Conservation (phyloP, 352 stramenopile species). For the Globisporangium lucens region DNA sequence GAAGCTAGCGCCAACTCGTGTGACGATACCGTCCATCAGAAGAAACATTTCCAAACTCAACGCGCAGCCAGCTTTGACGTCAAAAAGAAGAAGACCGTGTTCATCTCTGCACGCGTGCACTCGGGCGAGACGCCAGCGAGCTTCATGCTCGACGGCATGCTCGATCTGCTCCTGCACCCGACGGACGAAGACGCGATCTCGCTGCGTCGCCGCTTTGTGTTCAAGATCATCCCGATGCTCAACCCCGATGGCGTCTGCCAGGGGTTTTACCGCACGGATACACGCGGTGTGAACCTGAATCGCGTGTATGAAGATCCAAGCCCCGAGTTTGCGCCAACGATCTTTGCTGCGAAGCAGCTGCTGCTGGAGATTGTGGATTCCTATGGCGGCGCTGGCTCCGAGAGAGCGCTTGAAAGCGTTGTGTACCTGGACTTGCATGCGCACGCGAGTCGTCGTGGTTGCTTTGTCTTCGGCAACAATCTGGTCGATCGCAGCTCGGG, state of each 20-base stretch:
- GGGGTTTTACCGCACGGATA: slow-evolving; percentile 87
- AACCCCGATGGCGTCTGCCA: slow-evolving; percentile 86
- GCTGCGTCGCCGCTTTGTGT: slow-evolving; percentile 62
- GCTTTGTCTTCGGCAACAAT: slow-evolving; percentile 91
- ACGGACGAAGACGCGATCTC: slow-evolving; percentile 45
- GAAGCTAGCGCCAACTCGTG: neutral
- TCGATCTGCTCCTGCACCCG: slow-evolving; percentile 41
- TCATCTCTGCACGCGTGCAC: slow-evolving; percentile 74
- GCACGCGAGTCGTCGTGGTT: slow-evolving; percentile 85
- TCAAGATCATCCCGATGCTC: slow-evolving; percentile 82
- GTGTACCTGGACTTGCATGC: slow-evolving; percentile 91
- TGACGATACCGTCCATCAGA: neutral
- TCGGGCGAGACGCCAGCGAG: slow-evolving; percentile 77
- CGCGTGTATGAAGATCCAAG: slow-evolving; percentile 76
- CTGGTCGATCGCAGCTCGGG: slow-evolving; percentile 24
- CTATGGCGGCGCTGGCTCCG: slow-evolving; percentile 30
- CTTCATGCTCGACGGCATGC: slow-evolving; percentile 66
- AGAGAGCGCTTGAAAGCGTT: slow-evolving; percentile 23
- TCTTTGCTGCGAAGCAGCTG: slow-evolving; percentile 66
- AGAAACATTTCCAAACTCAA: neutral
- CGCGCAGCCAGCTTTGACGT: slow-evolving; percentile 22
- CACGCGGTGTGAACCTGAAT: slow-evolving; percentile 88
- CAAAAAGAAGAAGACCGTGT: slow-evolving; percentile 36
- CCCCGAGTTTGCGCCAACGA: slow-evolving; percentile 41
- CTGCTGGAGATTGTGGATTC: slow-evolving; percentile 28